Base-by-base conservation (phyloP, 495 filamentous ascomycete genomes). In the Oidiodendron maius region DNA sequence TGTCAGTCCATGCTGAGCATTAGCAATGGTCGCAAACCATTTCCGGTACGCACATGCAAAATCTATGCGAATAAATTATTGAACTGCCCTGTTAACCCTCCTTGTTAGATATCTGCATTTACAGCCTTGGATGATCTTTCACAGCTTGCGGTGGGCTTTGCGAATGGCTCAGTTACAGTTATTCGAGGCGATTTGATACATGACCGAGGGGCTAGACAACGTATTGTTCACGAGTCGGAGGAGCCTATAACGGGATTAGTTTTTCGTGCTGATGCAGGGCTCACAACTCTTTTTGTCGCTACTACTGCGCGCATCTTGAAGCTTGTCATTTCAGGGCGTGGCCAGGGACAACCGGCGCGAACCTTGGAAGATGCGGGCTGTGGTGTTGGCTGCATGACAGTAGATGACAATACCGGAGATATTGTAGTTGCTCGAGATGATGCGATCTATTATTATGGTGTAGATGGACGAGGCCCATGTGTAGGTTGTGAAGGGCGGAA, bases 221-320 rank as follows among this genome's bases (percentile, higher is more conserved):
- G 94, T 18, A 91, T 91, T 22, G 89, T 98, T 22, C 94, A 95
- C 66, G 93, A 96, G 59, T 95, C 91, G 2, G 90, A 97, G 56
- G 93, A 98, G 57, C 93, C 93, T 0, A 84, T 98, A 30, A 98
- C 93, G 0, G 93, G 89, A 3, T 83, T 96, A 17, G 85, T 88
- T 46, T 80, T 94, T 52, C 73, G 79, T 23, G 77, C 83, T 46
- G 82, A 82, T 8, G 64, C 63, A 2, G 78, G 67, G 42, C 58
- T 76, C 42, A 91, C 83, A 1, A 88, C 87, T 0, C 76, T 98
- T 0, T 98, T 94, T 62, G 84, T 97, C 42, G 82, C 93, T 5
- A 98, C 93, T 0, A 96, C 91, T 10, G 86, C 80, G 23, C 78
- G 90, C n/a, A 87, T 98, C 21, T 61, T 91, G 48, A 94, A 89